Evolutionary conservation across 805 yeast genomes (phyloP), one percentile per base, ranked within the genome.

Genomic region (Barnettozyma siamensis): DNA sequence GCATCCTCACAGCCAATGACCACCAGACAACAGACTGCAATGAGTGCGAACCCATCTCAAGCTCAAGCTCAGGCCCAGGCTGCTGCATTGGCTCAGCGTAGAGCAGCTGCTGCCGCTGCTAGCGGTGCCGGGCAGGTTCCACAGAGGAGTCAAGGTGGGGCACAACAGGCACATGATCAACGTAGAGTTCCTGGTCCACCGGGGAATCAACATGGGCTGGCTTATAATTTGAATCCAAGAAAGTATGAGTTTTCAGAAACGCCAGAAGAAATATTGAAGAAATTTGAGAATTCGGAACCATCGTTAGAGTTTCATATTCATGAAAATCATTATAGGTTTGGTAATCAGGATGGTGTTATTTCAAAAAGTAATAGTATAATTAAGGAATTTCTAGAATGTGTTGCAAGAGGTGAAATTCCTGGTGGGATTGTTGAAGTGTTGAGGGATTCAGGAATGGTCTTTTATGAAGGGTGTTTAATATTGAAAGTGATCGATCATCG

Each of bases 381-480:
- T 37, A 83, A 81, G 58, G 85, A 81, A 47, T 93, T 93, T 53
- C 65, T 91, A 45, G 79, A 81, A 48, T 84, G 80, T 55, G 83
- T 91, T 10, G 81, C 88, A 13, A 69, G 76, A 41, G 95, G 91
- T 38, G 82, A 80, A 53, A 86, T 91, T 12, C 96, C 97, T 1
- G 84, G 87, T 31, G 87, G 94, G 12, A 78, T 91, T 57, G 79
- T 88, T 51, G 98, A 93, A 63, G 84, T 91, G 9, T 71, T 93
- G 34, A 79, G 84, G 54, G 98, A 91, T 59, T 86, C 91, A 29
- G 83, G 89, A 16, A 76, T 89, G 27, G 76, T 78, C 45, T 75
- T 88, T 40, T 91, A 87, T 59, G 97, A 93, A 57, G 97, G 97
- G 0, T 86, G 95, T 59, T 67, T 91, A 31, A 85, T 91, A 13